Conservation (phyloP, 2,329 filamentous ascomycete genomes). For the Scopulariopsis brevicaulis region DNA sequence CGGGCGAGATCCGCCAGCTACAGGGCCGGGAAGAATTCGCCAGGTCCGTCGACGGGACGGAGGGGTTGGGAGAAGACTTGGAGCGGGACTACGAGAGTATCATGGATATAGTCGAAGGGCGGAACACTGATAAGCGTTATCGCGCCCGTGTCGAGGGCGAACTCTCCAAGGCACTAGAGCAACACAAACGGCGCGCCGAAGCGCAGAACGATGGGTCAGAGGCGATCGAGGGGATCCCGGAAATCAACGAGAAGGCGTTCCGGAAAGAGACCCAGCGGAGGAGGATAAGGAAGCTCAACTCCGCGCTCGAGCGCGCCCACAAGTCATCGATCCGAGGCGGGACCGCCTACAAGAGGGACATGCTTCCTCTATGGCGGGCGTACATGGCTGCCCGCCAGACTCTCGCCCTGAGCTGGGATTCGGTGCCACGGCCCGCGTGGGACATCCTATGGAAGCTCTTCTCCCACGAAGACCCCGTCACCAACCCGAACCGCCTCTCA, state of each 20-base stretch:
- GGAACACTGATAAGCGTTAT: neutral
- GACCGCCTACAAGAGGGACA: constrained; percentile 17
- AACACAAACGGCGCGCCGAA: constrained; percentile 13
- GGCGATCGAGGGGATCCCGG: constrained; percentile 13
- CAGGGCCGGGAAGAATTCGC: constrained; percentile 26
- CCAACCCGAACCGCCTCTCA: constrained; percentile 43
- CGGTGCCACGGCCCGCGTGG: constrained; percentile 51
- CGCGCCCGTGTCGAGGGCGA: neutral
- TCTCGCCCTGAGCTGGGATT: constrained; percentile 33
- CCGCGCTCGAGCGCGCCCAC: constrained; percentile 6
- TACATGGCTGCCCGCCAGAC: constrained; percentile 34
- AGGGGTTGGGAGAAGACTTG: constrained; percentile 15
- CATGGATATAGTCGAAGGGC: constrained; percentile 1
- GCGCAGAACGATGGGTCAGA: constrained; percentile 11
- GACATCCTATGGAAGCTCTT: constrained; percentile 54
- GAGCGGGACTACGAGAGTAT: constrained; percentile 10
- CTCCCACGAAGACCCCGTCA: constrained; percentile 32
- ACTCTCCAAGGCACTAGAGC: constrained; percentile 7
- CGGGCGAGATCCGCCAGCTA: constrained; percentile 25
- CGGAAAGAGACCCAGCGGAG: constrained; percentile 1
- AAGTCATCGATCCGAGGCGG: constrained; percentile 6
- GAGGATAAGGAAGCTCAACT: constrained; percentile 3
- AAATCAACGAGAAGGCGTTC: constrained; percentile 22
- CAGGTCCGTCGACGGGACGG: constrained; percentile 21
- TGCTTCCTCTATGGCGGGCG: constrained; percentile 32